A percentile compares a stretch with the other conserved stretches of the same genome.
phyloP scores from a whole-genome alignment of 2,329 filamentous ascomycete species.

The Trichoderma pleuroti region DNA sequence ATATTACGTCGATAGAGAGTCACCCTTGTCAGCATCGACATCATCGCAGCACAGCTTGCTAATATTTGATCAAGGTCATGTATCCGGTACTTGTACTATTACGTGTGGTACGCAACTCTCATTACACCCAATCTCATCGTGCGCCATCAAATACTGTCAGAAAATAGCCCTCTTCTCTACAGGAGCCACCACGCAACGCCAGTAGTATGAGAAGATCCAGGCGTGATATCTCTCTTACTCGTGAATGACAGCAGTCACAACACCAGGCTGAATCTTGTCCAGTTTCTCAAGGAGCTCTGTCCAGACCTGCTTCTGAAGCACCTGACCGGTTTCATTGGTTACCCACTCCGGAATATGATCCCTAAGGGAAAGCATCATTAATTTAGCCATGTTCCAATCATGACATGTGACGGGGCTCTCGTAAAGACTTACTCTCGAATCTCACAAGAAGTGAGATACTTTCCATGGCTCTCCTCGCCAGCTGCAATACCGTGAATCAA shows the following conservation, averaged over 20 bases:
- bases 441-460: constrained; percentile 26
- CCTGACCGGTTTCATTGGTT: constrained; percentile 4
- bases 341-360: constrained; percentile 14
- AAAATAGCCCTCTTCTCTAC: background rate
- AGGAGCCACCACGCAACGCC: background rate
- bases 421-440: constrained; percentile 28
- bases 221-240: background rate
- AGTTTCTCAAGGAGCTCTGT: constrained; percentile 5
- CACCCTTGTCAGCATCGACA: background rate
- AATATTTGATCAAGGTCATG: background rate
- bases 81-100: background rate
- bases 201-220: background rate
- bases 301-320: constrained; percentile 11
- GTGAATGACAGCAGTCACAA: background rate
- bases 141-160: background rate
- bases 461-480: constrained; percentile 29
- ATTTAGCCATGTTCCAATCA: background rate
- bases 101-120: background rate
- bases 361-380: background rate
- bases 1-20: background rate
- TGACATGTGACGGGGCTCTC: background rate
- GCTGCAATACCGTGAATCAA: constrained; percentile 27
- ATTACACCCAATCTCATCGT: background rate
- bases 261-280: constrained; percentile 12
- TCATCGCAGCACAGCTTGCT: background rate